Evolutionary conservation across 2,329 filamentous ascomycete genomes (phyloP).

Genomic region (Scopulariopsis brevicaulis): DNA sequence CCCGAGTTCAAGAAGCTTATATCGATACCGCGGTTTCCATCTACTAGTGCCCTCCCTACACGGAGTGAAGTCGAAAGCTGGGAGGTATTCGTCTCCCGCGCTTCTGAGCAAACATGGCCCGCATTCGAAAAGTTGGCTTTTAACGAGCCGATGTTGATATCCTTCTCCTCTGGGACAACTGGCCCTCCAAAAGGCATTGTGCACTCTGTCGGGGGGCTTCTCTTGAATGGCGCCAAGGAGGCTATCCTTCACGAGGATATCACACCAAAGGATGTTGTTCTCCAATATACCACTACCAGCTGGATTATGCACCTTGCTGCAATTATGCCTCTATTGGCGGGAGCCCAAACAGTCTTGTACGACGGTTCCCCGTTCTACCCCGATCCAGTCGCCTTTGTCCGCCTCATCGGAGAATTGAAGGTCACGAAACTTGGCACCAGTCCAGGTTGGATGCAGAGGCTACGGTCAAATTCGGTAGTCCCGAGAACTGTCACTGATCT

Average conservation of each 20-base stretch:
- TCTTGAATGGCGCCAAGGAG: conserved; percentile 50
- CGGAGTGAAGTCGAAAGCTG: too few relatives aligned
- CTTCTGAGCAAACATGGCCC: too few relatives aligned
- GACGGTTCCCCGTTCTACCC: conserved; percentile 75
- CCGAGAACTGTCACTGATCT: conserved; percentile 55
- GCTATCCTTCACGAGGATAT: conserved; percentile 34
- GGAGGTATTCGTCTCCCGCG: too few relatives aligned
- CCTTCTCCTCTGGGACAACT: conserved; percentile 73
- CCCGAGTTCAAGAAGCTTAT: conserved; percentile 54
- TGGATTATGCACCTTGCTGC: conserved; percentile 81
- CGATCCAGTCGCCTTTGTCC: conserved; percentile 50
- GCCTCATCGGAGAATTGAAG: conserved; percentile 47
- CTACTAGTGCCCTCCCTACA: too few relatives aligned
- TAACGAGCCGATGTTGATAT: conserved; percentile 61
- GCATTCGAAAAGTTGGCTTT: too few relatives aligned
- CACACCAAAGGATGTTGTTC: conserved; percentile 23
- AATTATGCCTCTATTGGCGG: conserved; percentile 46
- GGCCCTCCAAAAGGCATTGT: conserved; percentile 80
- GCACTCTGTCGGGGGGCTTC: conserved; percentile 56
- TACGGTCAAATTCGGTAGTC: conserved; percentile 50
- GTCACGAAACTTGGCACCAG: conserved; percentile 67
- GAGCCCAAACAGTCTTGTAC: conserved; percentile 58
- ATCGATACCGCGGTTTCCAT: too few relatives aligned
- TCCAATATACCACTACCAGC: conserved; percentile 57
- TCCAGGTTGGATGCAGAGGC: conserved; percentile 65